Evolutionary conservation across 192 early-diverging fungal genomes (phyloP), one percentile per base, ranked within the genome.

Genomic region (Entomortierella parvispora): DNA sequence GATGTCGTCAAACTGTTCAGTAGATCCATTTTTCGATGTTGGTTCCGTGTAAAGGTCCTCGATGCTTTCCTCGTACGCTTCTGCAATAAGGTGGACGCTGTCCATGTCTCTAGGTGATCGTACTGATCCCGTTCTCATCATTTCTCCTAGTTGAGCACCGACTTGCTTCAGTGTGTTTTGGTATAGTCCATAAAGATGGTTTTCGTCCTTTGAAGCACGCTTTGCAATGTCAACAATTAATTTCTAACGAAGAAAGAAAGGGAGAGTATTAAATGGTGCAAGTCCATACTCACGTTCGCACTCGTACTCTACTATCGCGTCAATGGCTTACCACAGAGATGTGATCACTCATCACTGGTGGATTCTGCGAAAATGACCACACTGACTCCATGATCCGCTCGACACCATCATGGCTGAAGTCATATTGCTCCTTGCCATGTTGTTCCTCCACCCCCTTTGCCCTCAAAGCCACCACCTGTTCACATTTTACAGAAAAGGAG

Each of bases 131-230:
- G 28, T 17, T 2, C 44, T 14, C 18, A 69, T 11, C 15, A 32
- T 34, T 15, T 31, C 40, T 31, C 33, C 28, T 0, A 69, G 58
- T 33, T 60, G 58, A 18, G 1, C 1, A 8, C 40, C 18, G 17
- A 60, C 4, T 12, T 45, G 26, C 12, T 44, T 31, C 3, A 69
- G 10, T 2, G 58, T 60, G 43, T 69, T 58, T 53, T 69, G 67
- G 23, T 60, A 69, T 0, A 69, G 50, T 44, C 67, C 67, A 45
- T 69, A 69, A 0, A 69, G 50, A 18, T 48, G 67, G 43, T 23
- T 33, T 3, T 44, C 50, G 15, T 69, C 67, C 17, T 29, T 43
- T 1, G 58, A 37, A 45, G 58, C 67, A 18, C 12, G 57, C 11
- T n/a, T 44, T 1, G 67, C 67, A 23, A 60, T 54, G 4, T 32